Base-by-base conservation (phyloP, 192 early-diverging fungal species). In the Dissophora ornata region DNA sequence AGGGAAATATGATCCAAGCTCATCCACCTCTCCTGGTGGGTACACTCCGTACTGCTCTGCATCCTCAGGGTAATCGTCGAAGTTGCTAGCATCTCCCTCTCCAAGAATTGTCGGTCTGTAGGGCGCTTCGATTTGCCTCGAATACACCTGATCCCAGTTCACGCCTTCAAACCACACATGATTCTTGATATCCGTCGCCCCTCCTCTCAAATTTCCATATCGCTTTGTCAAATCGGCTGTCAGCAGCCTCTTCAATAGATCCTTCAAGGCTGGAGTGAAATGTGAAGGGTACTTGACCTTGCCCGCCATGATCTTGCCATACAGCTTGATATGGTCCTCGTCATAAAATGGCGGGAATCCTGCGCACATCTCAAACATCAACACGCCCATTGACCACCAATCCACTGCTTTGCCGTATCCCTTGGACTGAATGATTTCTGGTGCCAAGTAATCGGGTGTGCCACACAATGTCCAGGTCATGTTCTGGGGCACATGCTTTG, bases 91-190 rank as follows among this genome's bases (percentile, higher is more conserved):
- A 66, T 99, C 97, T 38, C 96, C 95, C 11, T 92, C 91, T 41
- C 91, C 88, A 54, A 80, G 81, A 38, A 95, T 81, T 29, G 88
- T 88, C 22, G 97, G 97, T 40, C 93, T 83, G 78, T 96, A 95
- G 16, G 96, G 96, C 22, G 96, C 90, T 47, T 90, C 87, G 60
- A 95, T 89, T 62, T 93, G 85, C 48, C 89, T 75, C 16, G 81
- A 81, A 24, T 85, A 82, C 50, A 99, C 82, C 48, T 84, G 84
- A 62, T 90, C 87, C 94, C 94, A 98, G 71, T 98, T 94, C 10
- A 97, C 87, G 13, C 93, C 95, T 36, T 92, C 90, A 73, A 98
- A 97, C 97, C 97, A 98, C 61, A 85, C 87, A 82, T 98, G 97
- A 61, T 84, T 83, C 83, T 97, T 97, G 80, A 98, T 97, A 80